phyloP scores from a whole-genome alignment of 257 asterid species.

The Craterostigma plantagineum region DNA sequence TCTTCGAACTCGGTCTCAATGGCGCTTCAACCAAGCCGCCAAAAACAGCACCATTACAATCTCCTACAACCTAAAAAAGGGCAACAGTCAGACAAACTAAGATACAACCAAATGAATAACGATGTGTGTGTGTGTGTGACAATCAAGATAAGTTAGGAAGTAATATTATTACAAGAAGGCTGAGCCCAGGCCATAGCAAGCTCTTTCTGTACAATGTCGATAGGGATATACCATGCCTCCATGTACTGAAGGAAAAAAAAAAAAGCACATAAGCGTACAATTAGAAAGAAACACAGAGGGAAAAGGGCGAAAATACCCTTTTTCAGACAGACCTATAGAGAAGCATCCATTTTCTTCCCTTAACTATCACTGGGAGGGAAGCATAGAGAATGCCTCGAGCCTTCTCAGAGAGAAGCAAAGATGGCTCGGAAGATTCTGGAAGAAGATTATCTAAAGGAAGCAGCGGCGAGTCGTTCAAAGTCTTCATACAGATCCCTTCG shows the following conservation, averaged over 20 bases:
- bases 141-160: slow-evolving; percentile 8
- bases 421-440: slow-evolving; percentile 80
- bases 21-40: slow-evolving; percentile 98
- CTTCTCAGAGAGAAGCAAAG: slow-evolving; percentile 72
- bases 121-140: slow-evolving; percentile 1
- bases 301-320: slow-evolving; percentile 1
- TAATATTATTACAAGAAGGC: slow-evolving; percentile 63
- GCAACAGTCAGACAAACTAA: not conserved
- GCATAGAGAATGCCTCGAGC: slow-evolving; percentile 38
- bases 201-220: slow-evolving; percentile 84
- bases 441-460: slow-evolving; percentile 18
- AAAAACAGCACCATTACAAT: slow-evolving; percentile 68
- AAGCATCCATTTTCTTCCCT: slow-evolving; percentile 79
- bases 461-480: slow-evolving; percentile 17
- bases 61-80: slow-evolving; percentile 81
- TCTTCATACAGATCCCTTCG: slow-evolving; percentile 33
- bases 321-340: slow-evolving; percentile 65
- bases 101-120: not conserved
- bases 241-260: slow-evolving; percentile 43
- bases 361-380: slow-evolving; percentile 59
- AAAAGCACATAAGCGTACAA: not conserved
- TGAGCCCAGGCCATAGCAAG: slow-evolving; percentile 80
- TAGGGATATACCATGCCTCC: slow-evolving; percentile 93
- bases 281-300: not conserved
- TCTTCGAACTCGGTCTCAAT: slow-evolving; percentile 45